Base-by-base conservation (phyloP, 2,329 filamentous ascomycete species). In the Arthrobotrys conoides region DNA sequence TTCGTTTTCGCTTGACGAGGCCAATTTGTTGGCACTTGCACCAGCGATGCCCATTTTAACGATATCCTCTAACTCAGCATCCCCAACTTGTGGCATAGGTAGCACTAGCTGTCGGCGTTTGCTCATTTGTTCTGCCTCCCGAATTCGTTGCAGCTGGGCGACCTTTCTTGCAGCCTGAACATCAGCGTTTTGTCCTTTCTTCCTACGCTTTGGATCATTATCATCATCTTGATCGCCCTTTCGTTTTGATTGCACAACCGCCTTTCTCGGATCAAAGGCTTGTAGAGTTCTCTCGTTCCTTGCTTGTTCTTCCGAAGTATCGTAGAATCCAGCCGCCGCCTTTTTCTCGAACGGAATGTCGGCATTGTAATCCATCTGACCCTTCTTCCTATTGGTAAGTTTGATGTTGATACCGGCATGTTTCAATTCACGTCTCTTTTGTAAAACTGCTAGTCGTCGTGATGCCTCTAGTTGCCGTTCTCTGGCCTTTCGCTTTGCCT, bases 331-430 rank as follows among this genome's bases (percentile, higher is more conserved):
- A 22, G 91, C 87, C 0, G 92, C 91, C 0, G 96, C 91, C 80
- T 93, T 92, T 85, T 96, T 97, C 84, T 99, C 96, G 81, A 99
- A 98, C 0, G 96, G 96, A 81, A 99, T 97, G 82, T 99, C 96
- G 82, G 96, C 96, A 85, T 99, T 99, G 87, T 99, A 99, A 85
- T 99, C 96, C 93, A 99, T 99, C 86, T 98, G 92, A 0, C 96
- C 96, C 87, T 93, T 91, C 87, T 98, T 98, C 78, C 92, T 90
- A 14, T 92, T 96, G 1, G 91, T 90, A 72, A 98, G 91, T 85
- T 98, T 99, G 86, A 98, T 94, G 84, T 99, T 99, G 86, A 99
- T 98, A 59, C 96, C 96, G 0, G 96, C 94, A 83, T 94, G 96
- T 86, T 99, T 99, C 81, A 99, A 89, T 86, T 99, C 96, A 82